These are phyloP conservation scores for Candida easanensis DNA, from an alignment of 805 yeast genomes.

Conservation along the genomic window DNA sequence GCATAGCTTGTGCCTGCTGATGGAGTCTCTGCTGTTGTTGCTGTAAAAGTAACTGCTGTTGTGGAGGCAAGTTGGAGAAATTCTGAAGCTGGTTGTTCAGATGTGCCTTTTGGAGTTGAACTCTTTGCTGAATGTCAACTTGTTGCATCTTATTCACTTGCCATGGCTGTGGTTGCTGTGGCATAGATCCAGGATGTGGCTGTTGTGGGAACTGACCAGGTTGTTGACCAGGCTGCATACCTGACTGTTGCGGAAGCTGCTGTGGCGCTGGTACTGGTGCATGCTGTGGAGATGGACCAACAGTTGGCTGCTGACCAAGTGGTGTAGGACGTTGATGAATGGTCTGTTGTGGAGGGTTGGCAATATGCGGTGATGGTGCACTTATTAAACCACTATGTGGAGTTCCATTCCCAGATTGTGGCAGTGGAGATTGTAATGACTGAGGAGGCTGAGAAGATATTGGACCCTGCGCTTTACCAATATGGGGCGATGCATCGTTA, in stretches of 20 bases:
- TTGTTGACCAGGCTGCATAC: background rate
- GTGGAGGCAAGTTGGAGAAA: constrained; percentile 18
- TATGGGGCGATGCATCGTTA: constrained; percentile 4
- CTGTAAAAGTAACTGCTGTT: constrained; percentile 20
- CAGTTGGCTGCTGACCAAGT: constrained; percentile 11
- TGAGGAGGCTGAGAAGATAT: constrained; percentile 8
- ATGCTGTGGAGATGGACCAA: constrained; percentile 12
- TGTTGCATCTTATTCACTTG: constrained; percentile 24
- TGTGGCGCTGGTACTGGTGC: constrained; percentile 2
- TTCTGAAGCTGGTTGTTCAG: constrained; percentile 20
- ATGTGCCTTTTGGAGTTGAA: constrained; percentile 25
- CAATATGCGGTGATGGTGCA: constrained; percentile 19
- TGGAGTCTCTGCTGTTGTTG: constrained; percentile 13
- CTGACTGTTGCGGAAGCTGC: background rate
- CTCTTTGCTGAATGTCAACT: constrained; percentile 23
- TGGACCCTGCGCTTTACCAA: background rate
- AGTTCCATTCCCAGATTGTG: constrained; percentile 19
- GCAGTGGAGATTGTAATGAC: constrained; percentile 23
- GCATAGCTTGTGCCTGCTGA: constrained; percentile 15
- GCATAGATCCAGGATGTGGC: constrained; percentile 1
- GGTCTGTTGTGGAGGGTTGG: constrained; percentile 3
- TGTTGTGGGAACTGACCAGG: background rate
- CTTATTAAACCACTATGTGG: constrained; percentile 13
- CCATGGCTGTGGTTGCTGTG: constrained; percentile 15
- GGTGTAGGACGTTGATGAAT: constrained; percentile 9